phyloP scores from a whole-genome alignment of 129 eudicot genomes.

The Lactuca saligna region DNA sequence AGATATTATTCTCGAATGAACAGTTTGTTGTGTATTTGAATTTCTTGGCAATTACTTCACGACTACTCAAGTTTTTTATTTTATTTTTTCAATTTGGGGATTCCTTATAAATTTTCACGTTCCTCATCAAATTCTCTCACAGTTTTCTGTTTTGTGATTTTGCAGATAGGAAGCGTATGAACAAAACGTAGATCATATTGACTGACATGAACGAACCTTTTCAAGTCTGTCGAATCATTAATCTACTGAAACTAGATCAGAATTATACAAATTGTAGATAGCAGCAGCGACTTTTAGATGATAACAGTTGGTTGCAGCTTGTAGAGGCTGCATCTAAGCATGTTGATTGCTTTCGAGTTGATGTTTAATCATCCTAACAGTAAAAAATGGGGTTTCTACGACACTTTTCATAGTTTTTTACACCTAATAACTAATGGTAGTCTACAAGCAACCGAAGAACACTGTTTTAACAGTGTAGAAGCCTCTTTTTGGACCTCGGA shows the following conservation, averaged over 20 bases:
- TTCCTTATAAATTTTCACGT: slow-evolving; percentile 2
- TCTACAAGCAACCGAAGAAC: slow-evolving; percentile 52
- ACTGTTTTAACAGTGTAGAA: slow-evolving; percentile 65
- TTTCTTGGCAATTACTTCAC: slow-evolving; percentile 13
- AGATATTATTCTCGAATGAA: background rate
- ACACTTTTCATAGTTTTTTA: slow-evolving; percentile 42
- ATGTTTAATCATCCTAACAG: slow-evolving; percentile 47
- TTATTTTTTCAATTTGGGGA: slow-evolving; percentile 16
- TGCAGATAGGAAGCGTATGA: slow-evolving; percentile 35
- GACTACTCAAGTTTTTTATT: background rate
- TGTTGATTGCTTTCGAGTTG: slow-evolving; percentile 61
- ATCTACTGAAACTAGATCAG: slow-evolving; percentile 21
- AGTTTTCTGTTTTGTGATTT: slow-evolving; percentile 16
- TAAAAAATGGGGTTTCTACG: slow-evolving; percentile 51
- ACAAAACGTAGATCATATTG: slow-evolving; percentile 19
- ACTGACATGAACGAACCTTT: slow-evolving; percentile 25
- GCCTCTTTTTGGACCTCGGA: slow-evolving; percentile 64
- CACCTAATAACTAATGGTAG: slow-evolving; percentile 39
- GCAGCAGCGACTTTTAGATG: slow-evolving; percentile 53
- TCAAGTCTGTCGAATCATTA: slow-evolving; percentile 20
- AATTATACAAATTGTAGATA: slow-evolving; percentile 30
- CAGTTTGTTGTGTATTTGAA: slow-evolving; percentile 9
- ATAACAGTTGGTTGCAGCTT: slow-evolving; percentile 75
- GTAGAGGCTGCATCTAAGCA: slow-evolving; percentile 88
- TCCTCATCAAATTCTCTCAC: background rate